Evolutionary conservation across 2,329 filamentous ascomycete species (phyloP).

Genomic region (Neonectria coccinea): DNA sequence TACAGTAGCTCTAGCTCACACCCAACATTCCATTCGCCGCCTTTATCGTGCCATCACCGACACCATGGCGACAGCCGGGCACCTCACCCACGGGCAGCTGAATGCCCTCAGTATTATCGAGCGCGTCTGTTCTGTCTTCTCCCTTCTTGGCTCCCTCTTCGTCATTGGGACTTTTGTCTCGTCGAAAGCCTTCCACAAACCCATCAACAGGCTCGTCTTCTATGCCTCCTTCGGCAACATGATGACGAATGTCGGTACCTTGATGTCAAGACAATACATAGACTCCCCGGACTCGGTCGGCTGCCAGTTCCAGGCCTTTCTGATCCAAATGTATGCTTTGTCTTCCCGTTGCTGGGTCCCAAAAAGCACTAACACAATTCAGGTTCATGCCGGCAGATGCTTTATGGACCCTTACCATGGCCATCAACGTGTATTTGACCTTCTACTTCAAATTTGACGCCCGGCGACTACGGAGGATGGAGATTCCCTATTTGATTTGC

Average conservation of each 20-base stretch:
- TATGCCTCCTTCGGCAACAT: constrained; percentile 87
- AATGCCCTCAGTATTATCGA: constrained; percentile 71
- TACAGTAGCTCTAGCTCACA: constrained; percentile 1
- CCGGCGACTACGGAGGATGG: constrained; percentile 71
- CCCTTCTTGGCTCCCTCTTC: constrained; percentile 76
- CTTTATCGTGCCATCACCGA: constrained; percentile 2
- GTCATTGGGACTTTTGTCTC: constrained; percentile 77
- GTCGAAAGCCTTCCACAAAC: constrained; percentile 81
- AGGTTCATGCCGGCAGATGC: constrained; percentile 85
- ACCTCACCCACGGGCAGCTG: constrained; percentile 54
- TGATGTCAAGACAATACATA: constrained; percentile 76
- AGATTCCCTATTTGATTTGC: constrained; percentile 74
- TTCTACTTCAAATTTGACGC: constrained; percentile 81
- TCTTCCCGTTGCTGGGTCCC: neutral
- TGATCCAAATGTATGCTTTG: constrained; percentile 81
- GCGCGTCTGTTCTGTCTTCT: constrained; percentile 76
- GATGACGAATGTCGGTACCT: constrained; percentile 79
- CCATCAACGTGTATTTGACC: constrained; percentile 84
- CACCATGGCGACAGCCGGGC: constrained; percentile 35
- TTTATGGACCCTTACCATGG: constrained; percentile 84
- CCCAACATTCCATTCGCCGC: constrained; percentile 4
- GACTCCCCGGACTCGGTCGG: constrained; percentile 59
- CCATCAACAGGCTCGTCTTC: constrained; percentile 88
- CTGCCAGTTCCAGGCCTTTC: constrained; percentile 80
- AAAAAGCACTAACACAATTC: constrained; percentile 33